These are phyloP conservation scores for Hyaloperonospora arabidopsidis DNA, from an alignment of 352 stramenopile species.

Conservation along the genomic window DNA sequence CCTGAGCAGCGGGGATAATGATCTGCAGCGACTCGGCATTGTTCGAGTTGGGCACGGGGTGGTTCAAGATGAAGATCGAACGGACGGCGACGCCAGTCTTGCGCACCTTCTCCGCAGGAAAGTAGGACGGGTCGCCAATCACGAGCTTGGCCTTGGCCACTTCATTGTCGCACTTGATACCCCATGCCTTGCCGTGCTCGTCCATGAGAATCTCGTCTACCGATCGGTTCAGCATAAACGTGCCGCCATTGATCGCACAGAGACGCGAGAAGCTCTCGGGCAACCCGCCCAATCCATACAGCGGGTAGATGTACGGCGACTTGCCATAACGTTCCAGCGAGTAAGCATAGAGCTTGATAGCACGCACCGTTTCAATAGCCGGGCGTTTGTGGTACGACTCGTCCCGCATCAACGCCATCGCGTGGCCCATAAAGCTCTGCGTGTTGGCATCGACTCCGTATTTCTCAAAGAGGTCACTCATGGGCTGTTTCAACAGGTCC, in stretches of 20 bases:
- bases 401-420: constrained; percentile 96
- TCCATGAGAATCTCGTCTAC: constrained; percentile 93
- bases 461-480: constrained; percentile 96
- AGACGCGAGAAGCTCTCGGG: constrained; percentile 98
- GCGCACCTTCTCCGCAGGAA: constrained; percentile 88
- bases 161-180: constrained; percentile 87
- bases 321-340: constrained; percentile 95
- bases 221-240: constrained; percentile 98
- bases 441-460: constrained; percentile 97
- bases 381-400: constrained; percentile 82
- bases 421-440: constrained; percentile 98
- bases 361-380: constrained; percentile 90
- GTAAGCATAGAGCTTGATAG: constrained; percentile 98
- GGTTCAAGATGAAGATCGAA: constrained; percentile 99
- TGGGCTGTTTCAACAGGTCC: constrained; percentile 94
- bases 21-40: constrained; percentile 96
- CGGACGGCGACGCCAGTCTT: constrained; percentile 93
- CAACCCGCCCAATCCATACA: constrained; percentile 97
- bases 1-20: constrained; percentile 96
- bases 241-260: constrained; percentile 97
- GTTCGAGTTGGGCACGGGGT: constrained; percentile 96
- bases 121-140: constrained; percentile 99
- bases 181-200: constrained; percentile 89
- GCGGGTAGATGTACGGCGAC: constrained; percentile 99
- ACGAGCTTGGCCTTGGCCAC: constrained; percentile 96